These are phyloP conservation scores for Citeromyces matritensis DNA, from an alignment of 805 yeast species.

Conservation along the genomic window DNA sequence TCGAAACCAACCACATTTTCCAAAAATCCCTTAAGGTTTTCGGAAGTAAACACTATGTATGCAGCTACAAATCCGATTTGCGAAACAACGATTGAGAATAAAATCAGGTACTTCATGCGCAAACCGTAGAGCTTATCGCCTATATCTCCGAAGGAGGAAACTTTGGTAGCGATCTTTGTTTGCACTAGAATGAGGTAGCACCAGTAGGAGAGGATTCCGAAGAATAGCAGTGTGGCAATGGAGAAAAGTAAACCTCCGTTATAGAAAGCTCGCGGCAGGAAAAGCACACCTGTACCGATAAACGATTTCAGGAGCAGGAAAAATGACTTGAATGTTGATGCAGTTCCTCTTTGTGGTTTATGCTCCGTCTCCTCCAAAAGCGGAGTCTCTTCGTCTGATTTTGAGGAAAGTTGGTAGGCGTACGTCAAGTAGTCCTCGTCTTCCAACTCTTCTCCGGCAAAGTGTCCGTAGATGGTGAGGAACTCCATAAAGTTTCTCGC, in stretches of 20 bases:
- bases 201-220: constrained; percentile 64
- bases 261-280: constrained; percentile 52
- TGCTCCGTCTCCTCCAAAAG: constrained; percentile 6
- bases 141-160: constrained; percentile 69
- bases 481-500: constrained; percentile 69
- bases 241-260: constrained; percentile 64
- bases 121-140: constrained; percentile 50
- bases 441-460: constrained; percentile 74
- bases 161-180: constrained; percentile 43
- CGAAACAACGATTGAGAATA: constrained; percentile 49
- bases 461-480: constrained; percentile 68
- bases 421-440: constrained; percentile 47
- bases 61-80: constrained; percentile 77
- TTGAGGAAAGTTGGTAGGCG: constrained; percentile 17
- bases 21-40: constrained; percentile 51
- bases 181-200: constrained; percentile 54
- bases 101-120: constrained; percentile 48
- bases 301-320: constrained; percentile 59
- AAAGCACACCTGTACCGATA: constrained; percentile 64
- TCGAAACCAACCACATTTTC: constrained; percentile 28
- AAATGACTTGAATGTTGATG: constrained; percentile 61
- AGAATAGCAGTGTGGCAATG: constrained; percentile 30
- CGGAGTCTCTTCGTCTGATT: constrained; percentile 22
- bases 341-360: constrained; percentile 38
- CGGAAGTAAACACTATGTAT: constrained; percentile 66